A percentile compares a stretch with the other conserved stretches of the same genome.
These are phyloP conservation scores for Artemisia tridentata DNA, from an alignment of 129 eudicot species.

Conservation along the genomic window DNA sequence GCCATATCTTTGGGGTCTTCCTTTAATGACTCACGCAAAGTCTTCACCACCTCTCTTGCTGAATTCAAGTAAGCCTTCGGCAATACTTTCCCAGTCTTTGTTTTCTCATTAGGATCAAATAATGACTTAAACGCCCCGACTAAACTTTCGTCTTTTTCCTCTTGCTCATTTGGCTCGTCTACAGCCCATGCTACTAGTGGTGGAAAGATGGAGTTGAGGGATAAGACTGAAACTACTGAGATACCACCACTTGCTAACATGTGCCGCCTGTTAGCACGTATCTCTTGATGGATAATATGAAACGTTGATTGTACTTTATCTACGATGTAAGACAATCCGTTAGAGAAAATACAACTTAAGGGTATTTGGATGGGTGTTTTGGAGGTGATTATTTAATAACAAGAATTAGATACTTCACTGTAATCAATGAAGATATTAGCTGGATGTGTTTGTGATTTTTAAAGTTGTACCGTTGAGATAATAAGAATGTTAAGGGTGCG, in stretches of 20 bases:
- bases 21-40: slow-evolving; percentile 68
- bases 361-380: not conserved
- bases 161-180: slow-evolving; percentile 32
- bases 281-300: slow-evolving; percentile 21
- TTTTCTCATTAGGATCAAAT: slow-evolving; percentile 88
- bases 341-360: too few species aligned
- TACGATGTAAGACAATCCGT: slow-evolving; percentile 23
- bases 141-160: slow-evolving; percentile 59
- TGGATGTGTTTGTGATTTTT: too few species aligned
- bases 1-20: slow-evolving; percentile 78
- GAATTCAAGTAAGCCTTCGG: slow-evolving; percentile 94
- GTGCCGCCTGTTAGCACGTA: slow-evolving; percentile 36
- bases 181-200: slow-evolving; percentile 53
- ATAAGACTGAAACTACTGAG: slow-evolving; percentile 34
- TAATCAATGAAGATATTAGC: too few species aligned
- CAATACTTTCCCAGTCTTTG: slow-evolving; percentile 86
- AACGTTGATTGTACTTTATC: slow-evolving; percentile 39
- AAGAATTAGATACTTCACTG: not conserved
- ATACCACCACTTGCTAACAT: slow-evolving; percentile 34
- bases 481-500: too few species aligned
- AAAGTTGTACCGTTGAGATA: too few species aligned
- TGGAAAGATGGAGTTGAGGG: slow-evolving; percentile 28
- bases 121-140: slow-evolving; percentile 64
- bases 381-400: not conserved
- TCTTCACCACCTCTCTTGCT: slow-evolving; percentile 85